These are phyloP conservation scores for Fomitopsis betulina DNA, from an alignment of 1,284 basidiomycete genomes.

Conservation along the genomic window DNA sequence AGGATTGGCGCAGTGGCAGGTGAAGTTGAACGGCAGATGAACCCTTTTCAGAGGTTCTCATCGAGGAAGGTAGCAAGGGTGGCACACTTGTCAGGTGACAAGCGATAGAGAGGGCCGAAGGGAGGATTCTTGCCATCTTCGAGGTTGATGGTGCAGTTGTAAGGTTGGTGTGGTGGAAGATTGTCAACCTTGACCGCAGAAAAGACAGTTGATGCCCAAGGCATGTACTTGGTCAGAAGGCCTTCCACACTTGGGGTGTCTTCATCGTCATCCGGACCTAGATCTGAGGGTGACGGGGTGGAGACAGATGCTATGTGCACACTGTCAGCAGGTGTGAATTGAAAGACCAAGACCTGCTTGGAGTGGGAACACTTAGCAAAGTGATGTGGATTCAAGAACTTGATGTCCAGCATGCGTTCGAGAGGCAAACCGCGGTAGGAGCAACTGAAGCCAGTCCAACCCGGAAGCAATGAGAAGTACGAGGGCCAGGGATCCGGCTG, in stretches of 20 bases:
- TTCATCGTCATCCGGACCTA: background rate
- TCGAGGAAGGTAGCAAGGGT: constrained; percentile 29
- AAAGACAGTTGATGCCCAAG: constrained; percentile 7
- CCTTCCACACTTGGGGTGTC: background rate
- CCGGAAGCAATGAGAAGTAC: too few relatives aligned
- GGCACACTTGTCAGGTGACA: constrained; percentile 19
- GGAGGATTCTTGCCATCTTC: constrained; percentile 11
- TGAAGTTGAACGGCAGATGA: constrained; percentile 31
- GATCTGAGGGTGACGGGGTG: background rate
- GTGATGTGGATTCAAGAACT: too few relatives aligned
- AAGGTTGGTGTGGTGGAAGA: constrained; percentile 11
- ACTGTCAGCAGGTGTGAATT: background rate
- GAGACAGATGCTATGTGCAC: background rate
- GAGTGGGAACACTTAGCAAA: too few relatives aligned
- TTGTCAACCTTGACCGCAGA: constrained; percentile 4
- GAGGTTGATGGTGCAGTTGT: constrained; percentile 11
- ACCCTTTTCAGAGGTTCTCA: constrained; percentile 8
- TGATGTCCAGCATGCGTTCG: too few relatives aligned
- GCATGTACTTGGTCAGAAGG: too few relatives aligned
- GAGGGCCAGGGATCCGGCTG: too few relatives aligned
- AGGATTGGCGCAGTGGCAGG: constrained; percentile 36
- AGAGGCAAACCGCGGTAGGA: too few relatives aligned
- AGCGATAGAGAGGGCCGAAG: constrained; percentile 19
- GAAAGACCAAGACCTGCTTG: too few relatives aligned
- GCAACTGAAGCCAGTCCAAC: too few relatives aligned